These are phyloP conservation scores for Pouteria campechiana DNA, from an alignment of 179 eudicot species.

Conservation along the genomic window DNA sequence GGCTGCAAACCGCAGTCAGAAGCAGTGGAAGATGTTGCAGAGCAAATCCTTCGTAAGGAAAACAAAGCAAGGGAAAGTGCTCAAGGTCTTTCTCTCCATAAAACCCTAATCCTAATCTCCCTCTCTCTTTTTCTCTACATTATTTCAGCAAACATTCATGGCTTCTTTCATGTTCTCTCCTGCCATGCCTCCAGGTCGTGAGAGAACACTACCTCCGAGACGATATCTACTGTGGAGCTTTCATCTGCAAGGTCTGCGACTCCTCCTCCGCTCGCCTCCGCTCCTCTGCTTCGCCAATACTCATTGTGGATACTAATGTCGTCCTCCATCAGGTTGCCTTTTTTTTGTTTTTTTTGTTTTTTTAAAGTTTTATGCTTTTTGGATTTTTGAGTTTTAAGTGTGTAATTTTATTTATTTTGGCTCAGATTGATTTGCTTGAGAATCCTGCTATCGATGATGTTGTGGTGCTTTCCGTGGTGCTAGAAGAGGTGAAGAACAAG, in stretches of 20 bases:
- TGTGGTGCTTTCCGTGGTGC: slow-evolving; percentile 77
- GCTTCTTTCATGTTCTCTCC: not conserved
- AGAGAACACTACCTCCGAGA: slow-evolving; percentile 88
- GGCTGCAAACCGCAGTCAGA: no score
- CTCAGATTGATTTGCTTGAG: slow-evolving; percentile 91
- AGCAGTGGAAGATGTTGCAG: slow-evolving; percentile 68
- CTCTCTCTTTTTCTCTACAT: not conserved
- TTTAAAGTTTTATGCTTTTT: not conserved
- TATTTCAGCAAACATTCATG: not conserved
- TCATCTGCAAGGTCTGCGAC: slow-evolving; percentile 59
- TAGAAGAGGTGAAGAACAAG: slow-evolving; percentile 89
- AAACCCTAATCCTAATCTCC: slow-evolving; percentile 4
- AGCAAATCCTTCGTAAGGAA: slow-evolving; percentile 61
- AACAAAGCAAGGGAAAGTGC: slow-evolving; percentile 72
- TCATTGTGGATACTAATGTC: slow-evolving; percentile 78
- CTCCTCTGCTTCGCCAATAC: slow-evolving; percentile 31
- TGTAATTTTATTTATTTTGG: not conserved
- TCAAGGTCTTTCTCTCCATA: slow-evolving; percentile 32
- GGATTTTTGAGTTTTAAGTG: not conserved
- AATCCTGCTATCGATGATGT: slow-evolving; percentile 78
- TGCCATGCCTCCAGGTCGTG: slow-evolving; percentile 36
- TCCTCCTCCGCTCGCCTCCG: slow-evolving; percentile 45
- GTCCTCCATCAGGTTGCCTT: slow-evolving; percentile 73
- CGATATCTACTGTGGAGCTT: slow-evolving; percentile 85
- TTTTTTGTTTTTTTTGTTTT: not conserved